These are phyloP conservation scores for Tremella fuciformis DNA, from an alignment of 768 basidiomycete genomes.

Conservation along the genomic window DNA sequence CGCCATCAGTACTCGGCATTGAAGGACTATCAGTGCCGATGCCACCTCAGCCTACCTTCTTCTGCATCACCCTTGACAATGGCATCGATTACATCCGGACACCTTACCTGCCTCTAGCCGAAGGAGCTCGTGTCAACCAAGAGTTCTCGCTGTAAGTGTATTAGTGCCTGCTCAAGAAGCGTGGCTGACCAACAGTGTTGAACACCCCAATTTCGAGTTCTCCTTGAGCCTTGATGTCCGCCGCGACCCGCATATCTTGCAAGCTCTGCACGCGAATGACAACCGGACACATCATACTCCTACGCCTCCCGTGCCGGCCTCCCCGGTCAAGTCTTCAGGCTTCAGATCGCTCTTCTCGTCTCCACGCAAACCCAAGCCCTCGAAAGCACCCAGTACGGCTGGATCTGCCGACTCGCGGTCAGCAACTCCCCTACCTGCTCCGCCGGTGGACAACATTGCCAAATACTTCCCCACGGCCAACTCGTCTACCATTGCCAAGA, in stretches of 20 bases:
- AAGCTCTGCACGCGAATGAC: constrained; percentile 65
- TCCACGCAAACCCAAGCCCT: constrained; percentile 51
- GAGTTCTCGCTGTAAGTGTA: constrained; percentile 52
- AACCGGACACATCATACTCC: constrained; percentile 57
- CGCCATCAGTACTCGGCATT: constrained; percentile 66
- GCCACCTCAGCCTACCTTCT: constrained; percentile 67
- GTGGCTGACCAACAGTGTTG: constrained; percentile 37
- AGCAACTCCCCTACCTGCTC: constrained; percentile 14
- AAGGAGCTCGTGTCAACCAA: constrained; percentile 49
- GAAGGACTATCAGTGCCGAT: constrained; percentile 72
- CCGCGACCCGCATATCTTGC: constrained; percentile 75
- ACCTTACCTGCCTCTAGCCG: constrained; percentile 54
- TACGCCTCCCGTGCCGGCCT: constrained; percentile 63
- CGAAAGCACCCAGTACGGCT: constrained; percentile 53
- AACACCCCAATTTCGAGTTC: constrained; percentile 89
- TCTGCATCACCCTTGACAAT: constrained; percentile 89
- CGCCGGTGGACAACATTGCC: constrained; percentile 48
- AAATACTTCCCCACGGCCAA: constrained; percentile 42
- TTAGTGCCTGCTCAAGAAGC: not conserved
- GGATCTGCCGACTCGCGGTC: constrained; percentile 13
- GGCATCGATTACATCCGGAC: constrained; percentile 95
- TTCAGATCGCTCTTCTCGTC: constrained; percentile 53
- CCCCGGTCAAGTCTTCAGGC: constrained; percentile 59
- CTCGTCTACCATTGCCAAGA: constrained; percentile 67
- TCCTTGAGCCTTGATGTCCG: constrained; percentile 83